Conservation (phyloP, 2,329 filamentous ascomycete genomes). For the Fusarium mangiferae region DNA sequence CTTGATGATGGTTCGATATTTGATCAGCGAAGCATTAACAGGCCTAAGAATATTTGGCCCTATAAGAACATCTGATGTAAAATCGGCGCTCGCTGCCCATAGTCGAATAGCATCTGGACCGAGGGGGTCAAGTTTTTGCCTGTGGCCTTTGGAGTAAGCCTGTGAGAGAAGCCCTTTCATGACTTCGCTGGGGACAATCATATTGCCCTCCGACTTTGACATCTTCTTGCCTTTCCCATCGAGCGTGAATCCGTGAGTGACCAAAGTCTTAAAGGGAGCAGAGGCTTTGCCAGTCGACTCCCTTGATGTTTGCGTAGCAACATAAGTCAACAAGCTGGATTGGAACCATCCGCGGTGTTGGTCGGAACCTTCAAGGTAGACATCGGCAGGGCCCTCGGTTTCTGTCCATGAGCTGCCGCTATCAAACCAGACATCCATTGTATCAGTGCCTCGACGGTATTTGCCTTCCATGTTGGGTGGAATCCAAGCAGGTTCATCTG, state of each 20-base stretch:
- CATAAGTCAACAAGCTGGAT: conserved; percentile 88
- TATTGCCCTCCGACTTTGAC: conserved; percentile 96
- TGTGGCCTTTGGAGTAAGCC: conserved; percentile 61
- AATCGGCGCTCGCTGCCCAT: conserved; percentile 93
- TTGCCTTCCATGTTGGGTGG: conserved; percentile 68
- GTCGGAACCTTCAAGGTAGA: conserved; percentile 94
- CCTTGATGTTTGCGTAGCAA: conserved; percentile 68
- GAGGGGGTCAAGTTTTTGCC: conserved; percentile 70
- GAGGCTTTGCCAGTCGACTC: conserved; percentile 42
- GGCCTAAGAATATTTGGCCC: conserved; percentile 80
- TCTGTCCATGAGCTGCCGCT: conserved; percentile 93
- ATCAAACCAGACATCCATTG: conserved; percentile 99
- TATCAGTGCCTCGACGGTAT: conserved; percentile 85
- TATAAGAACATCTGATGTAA: conserved; percentile 86
- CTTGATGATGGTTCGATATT: conserved; percentile 90
- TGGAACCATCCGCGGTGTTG: conserved; percentile 99
- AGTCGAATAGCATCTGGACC: conserved; percentile 88
- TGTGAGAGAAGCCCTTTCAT: conserved; percentile 85
- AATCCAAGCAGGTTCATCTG: conserved; percentile 82
- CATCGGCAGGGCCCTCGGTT: conserved; percentile 71
- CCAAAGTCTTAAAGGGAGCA: conserved; percentile 85
- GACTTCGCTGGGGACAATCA: conserved; percentile 81
- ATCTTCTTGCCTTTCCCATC: conserved; percentile 95
- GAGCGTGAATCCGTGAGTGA: conserved; percentile 95
- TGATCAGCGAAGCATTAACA: conserved; percentile 80